These are phyloP conservation scores for Saccharomyces hybrid DNA, from an alignment of 1,139 yeast species.

Conservation along the genomic window DNA sequence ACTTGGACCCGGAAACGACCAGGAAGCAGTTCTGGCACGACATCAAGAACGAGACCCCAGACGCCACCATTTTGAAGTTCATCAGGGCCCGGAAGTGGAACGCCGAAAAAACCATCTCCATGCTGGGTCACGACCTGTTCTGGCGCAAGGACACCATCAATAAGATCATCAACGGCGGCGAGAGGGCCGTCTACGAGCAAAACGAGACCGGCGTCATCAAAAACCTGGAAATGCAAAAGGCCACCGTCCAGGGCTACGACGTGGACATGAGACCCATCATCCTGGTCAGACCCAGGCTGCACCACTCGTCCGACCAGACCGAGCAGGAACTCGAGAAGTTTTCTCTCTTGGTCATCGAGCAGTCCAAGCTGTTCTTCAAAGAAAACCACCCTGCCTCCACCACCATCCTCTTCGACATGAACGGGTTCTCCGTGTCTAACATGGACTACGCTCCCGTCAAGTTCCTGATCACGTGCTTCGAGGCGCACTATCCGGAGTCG, in stretches of 20 bases:
- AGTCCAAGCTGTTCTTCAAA: slow-evolving; percentile 52
- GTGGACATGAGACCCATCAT: slow-evolving; percentile 60
- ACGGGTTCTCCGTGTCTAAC: slow-evolving; percentile 66
- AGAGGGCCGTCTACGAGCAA: slow-evolving; percentile 35
- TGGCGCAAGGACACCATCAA: slow-evolving; percentile 67
- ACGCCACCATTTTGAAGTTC: slow-evolving; percentile 57
- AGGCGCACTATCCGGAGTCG: slow-evolving; percentile 83
- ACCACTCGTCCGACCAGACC: slow-evolving; percentile 62
- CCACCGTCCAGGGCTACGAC: slow-evolving; percentile 60
- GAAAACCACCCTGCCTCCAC: slow-evolving; percentile 52
- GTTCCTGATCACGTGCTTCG: slow-evolving; percentile 68
- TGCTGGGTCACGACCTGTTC: slow-evolving; percentile 57
- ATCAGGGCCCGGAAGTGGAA: slow-evolving; percentile 71
- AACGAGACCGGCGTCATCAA: slow-evolving; percentile 31
- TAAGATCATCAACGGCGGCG: slow-evolving; percentile 53
- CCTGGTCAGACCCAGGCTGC: slow-evolving; percentile 63
- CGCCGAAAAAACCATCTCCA: slow-evolving; percentile 50
- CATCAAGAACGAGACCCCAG: slow-evolving; percentile 63
- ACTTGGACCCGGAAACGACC: slow-evolving; percentile 39
- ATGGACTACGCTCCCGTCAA: slow-evolving; percentile 81
- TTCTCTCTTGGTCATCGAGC: slow-evolving; percentile 62
- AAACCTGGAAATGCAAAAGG: slow-evolving; percentile 47
- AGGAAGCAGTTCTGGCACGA: slow-evolving; percentile 40
- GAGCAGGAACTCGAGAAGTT: slow-evolving; percentile 59
- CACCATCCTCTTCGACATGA: slow-evolving; percentile 64